Evolutionary conservation across 1,139 yeast species (phyloP).

Genomic region (Blastobotrys petasosporus): DNA sequence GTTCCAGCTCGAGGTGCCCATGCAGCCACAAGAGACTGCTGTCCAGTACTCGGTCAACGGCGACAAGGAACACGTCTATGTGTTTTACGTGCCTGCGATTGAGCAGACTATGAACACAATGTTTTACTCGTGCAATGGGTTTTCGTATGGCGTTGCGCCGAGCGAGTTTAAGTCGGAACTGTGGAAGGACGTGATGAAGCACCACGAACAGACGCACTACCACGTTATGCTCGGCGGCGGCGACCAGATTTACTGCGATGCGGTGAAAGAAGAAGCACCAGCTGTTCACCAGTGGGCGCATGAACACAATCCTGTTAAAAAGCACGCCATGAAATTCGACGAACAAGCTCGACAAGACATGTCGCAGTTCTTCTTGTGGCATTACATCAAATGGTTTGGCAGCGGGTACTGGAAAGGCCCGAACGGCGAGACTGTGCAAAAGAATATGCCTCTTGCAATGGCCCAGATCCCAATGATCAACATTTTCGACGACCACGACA

Average conservation of each 20-base stretch:
- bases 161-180: slow-evolving; percentile 60
- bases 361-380: slow-evolving; percentile 59
- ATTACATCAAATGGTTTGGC: slow-evolving; percentile 85
- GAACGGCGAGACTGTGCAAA: slow-evolving; percentile 57
- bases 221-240: slow-evolving; percentile 98
- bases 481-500: slow-evolving; percentile 80
- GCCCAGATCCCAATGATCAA: slow-evolving; percentile 80
- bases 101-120: slow-evolving; percentile 69
- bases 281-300: slow-evolving; percentile 52
- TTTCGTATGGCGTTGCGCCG: slow-evolving; percentile 69
- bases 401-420: slow-evolving; percentile 76
- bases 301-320: slow-evolving; percentile 45
- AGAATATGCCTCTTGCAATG: slow-evolving; percentile 65
- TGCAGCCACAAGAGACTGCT: slow-evolving; percentile 49
- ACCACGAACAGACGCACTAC: slow-evolving; percentile 58
- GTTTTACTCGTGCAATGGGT: slow-evolving; percentile 90
- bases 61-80: slow-evolving; percentile 38
- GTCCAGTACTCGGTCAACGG: slow-evolving; percentile 54
- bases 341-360: slow-evolving; percentile 49
- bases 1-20: slow-evolving; percentile 46
- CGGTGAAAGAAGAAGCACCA: slow-evolving; percentile 55
- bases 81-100: slow-evolving; percentile 54
- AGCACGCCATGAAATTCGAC: slow-evolving; percentile 40
- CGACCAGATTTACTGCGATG: slow-evolving; percentile 88
- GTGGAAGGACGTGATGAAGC: slow-evolving; percentile 77